Evolutionary conservation across 1,284 basidiomycete genomes (phyloP).

Genomic region (Pseudozyma sp.): DNA sequence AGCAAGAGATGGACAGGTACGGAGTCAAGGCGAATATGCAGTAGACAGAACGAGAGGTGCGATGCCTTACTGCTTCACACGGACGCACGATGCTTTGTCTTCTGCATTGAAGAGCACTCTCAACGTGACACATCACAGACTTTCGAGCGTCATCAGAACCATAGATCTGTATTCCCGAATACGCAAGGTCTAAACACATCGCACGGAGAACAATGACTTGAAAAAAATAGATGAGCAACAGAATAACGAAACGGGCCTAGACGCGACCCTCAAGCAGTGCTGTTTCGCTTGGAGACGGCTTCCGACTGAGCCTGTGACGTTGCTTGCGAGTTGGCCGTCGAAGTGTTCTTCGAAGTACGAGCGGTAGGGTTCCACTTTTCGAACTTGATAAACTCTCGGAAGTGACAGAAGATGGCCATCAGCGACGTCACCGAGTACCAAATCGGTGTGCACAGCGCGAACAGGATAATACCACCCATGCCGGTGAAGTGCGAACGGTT

Average conservation of each 20-base stretch:
- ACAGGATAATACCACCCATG: conserved; percentile 42
- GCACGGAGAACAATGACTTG: neutral
- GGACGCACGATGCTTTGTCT: too few relatives aligned
- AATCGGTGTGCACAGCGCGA: conserved; percentile 49
- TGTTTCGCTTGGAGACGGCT: conserved; percentile 25
- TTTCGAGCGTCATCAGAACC: neutral
- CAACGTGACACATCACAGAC: neutral
- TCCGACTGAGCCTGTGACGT: conserved; percentile 19
- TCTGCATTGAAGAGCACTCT: too few relatives aligned
- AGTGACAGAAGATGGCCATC: conserved; percentile 60
- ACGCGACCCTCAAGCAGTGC: conserved; percentile 6
- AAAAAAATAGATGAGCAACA: neutral
- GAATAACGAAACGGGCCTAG: neutral
- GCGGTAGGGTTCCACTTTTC: conserved; percentile 57
- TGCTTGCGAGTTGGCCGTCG: conserved; percentile 14
- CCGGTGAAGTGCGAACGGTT: conserved; percentile 53
- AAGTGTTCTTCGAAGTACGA: conserved; percentile 26
- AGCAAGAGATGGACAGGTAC: conserved; percentile 28
- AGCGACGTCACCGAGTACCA: conserved; percentile 54
- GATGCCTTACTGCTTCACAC: too few relatives aligned
- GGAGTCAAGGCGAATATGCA: conserved; percentile 7
- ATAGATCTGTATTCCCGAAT: neutral
- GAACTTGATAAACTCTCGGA: conserved; percentile 59
- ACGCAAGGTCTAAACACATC: neutral
- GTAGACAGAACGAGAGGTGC: neutral